phyloP scores from a whole-genome alignment of 2,329 filamentous ascomycete genomes.

The Sphaerostilbella broomeana region DNA sequence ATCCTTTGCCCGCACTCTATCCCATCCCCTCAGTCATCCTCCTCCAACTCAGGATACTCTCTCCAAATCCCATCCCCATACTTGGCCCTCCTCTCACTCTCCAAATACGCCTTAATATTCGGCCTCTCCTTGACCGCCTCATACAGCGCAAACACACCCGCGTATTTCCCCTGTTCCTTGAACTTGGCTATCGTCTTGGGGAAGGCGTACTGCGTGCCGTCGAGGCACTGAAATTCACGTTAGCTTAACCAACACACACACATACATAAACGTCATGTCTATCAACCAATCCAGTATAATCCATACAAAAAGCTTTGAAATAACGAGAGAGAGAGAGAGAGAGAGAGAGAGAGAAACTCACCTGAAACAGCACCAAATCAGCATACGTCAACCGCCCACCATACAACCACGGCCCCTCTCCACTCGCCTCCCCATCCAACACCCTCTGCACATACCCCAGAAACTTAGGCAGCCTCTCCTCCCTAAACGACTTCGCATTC shows the following conservation, averaged over 20 bases:
- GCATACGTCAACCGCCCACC: conserved; percentile 61
- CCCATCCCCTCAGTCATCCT: conserved; percentile 16
- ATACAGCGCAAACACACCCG: conserved; percentile 57
- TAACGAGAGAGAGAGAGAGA: background rate
- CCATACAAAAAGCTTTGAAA: too few relatives aligned
- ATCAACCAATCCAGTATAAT: too few relatives aligned
- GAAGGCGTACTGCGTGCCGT: conserved; percentile 60
- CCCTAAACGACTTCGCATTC: conserved; percentile 51
- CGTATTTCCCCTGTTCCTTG: conserved; percentile 50
- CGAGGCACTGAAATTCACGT: conserved; percentile 35
- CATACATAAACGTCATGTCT: too few relatives aligned
- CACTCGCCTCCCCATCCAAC: conserved; percentile 47
- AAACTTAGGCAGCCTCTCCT: conserved; percentile 63
- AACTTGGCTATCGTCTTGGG: conserved; percentile 56
- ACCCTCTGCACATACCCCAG: conserved; percentile 64
- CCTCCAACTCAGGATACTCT: conserved; percentile 66
- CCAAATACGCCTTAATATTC: conserved; percentile 62
- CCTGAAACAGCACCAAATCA: conserved; percentile 68
- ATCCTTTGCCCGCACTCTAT: too few relatives aligned
- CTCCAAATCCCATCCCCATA: conserved; percentile 64
- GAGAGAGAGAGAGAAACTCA: conserved; percentile 24
- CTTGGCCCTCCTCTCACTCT: conserved; percentile 53
- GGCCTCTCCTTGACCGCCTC: conserved; percentile 55
- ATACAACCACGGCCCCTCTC: conserved; percentile 59
- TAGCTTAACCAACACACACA: conserved; percentile 4